Percentiles rank a stretch among this genome's conserved stretches.
Evolutionary conservation across 1,284 basidiomycete genomes (phyloP).

Genomic region (Tilletia setariae): DNA sequence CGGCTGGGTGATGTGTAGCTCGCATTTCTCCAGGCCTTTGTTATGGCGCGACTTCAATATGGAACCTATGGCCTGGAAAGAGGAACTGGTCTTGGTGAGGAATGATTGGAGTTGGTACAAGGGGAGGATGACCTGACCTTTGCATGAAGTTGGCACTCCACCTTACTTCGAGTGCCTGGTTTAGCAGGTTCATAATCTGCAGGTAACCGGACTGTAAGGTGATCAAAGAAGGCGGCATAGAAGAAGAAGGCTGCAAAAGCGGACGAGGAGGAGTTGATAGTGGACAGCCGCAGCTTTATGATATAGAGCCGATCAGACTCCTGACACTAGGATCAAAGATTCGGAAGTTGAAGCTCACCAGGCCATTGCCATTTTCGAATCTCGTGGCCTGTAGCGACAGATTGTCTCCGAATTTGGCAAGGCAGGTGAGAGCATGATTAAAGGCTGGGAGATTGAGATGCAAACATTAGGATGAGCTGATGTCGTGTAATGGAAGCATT

Average conservation of each 20-base stretch:
- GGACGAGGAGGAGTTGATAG: conserved; percentile 13
- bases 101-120: background rate
- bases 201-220: background rate
- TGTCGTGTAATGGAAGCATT: too few species aligned
- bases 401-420: conserved; percentile 16
- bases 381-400: conserved; percentile 2
- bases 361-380: background rate
- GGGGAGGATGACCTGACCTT: conserved; percentile 12
- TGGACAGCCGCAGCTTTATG: background rate
- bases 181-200: conserved; percentile 2
- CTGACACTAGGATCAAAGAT: too few species aligned
- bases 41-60: conserved; percentile 6
- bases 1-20: conserved; percentile 8
- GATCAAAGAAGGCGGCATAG: conserved; percentile 6
- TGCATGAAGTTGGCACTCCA: conserved; percentile 14
- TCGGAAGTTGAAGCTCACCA: too few species aligned
- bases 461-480: background rate
- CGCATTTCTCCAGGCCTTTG: conserved; percentile 6
- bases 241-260: conserved; percentile 16
- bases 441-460: background rate
- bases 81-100: too few species aligned
- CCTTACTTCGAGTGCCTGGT: background rate
- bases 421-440: conserved; percentile 5
- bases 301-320: background rate
- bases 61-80: background rate